Evolutionary conservation across 2,329 filamentous ascomycete species (phyloP).

Genomic region (Fusarium lateritium): DNA sequence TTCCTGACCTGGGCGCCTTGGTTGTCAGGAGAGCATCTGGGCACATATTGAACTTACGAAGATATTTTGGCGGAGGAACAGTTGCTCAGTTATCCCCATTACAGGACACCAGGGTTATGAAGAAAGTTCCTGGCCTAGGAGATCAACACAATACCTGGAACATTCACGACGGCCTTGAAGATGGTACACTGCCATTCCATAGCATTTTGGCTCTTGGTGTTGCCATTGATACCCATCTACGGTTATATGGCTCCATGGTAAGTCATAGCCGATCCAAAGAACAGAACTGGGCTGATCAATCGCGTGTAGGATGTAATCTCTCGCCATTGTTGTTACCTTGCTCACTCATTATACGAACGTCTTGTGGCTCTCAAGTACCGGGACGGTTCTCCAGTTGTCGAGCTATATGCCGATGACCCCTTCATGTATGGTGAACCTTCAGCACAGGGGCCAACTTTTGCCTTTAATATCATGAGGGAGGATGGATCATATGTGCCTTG

Average conservation of each 20-base stretch:
- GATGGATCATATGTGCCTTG: conserved; percentile 70
- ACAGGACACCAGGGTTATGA: conserved; percentile 42
- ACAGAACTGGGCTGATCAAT: not conserved
- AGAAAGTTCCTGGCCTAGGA: conserved; percentile 60
- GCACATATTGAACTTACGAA: conserved; percentile 67
- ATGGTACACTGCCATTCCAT: conserved; percentile 77
- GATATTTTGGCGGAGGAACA: conserved; percentile 79
- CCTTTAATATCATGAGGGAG: conserved; percentile 72
- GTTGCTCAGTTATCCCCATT: conserved; percentile 66
- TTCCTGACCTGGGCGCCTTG: conserved; percentile 74
- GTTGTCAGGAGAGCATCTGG: conserved; percentile 70
- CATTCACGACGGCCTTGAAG: conserved; percentile 74
- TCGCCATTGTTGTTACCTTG: conserved; percentile 69
- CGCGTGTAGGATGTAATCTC: conserved; percentile 62
- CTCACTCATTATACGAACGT: conserved; percentile 62
- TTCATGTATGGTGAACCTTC: conserved; percentile 63
- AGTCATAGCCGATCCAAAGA: not conserved
- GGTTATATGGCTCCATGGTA: conserved; percentile 70
- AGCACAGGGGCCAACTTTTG: conserved; percentile 73
- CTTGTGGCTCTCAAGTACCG: conserved; percentile 65
- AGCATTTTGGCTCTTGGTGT: conserved; percentile 74
- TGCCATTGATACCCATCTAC: conserved; percentile 69
- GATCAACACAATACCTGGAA: conserved; percentile 55
- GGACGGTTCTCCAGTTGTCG: conserved; percentile 66
- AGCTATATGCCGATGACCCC: conserved; percentile 68